Evolutionary conservation across 1,284 basidiomycete genomes (phyloP).

Genomic region (Rugosomyces carneus): DNA sequence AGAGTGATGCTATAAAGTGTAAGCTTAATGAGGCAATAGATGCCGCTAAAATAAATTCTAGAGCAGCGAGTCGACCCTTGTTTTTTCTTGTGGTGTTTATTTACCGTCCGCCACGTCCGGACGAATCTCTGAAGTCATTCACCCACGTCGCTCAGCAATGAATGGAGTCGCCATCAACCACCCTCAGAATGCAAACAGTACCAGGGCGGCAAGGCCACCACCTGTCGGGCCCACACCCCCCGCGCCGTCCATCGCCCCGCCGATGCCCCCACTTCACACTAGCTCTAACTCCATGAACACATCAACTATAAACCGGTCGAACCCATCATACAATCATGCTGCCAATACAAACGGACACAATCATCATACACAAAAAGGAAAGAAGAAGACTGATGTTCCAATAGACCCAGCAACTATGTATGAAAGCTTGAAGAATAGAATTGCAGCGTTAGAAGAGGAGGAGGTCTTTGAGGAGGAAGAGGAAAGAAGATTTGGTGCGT

Average conservation of each 20-base stretch:
- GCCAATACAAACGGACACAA: constrained; percentile 37
- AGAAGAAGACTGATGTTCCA: constrained; percentile 64
- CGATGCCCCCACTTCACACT: constrained; percentile 33
- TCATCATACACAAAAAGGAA: constrained; percentile 39
- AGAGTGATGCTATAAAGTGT: not conserved
- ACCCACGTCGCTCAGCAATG: constrained; percentile 25
- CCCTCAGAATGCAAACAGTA: constrained; percentile 23
- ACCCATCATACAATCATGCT: constrained; percentile 24
- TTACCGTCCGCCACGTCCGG: constrained; percentile 12
- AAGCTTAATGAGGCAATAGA: not conserved
- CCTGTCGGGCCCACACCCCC: constrained; percentile 57
- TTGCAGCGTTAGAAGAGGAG: constrained; percentile 79
- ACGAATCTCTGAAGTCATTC: constrained; percentile 13
- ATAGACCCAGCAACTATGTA: constrained; percentile 80
- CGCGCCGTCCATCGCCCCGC: constrained; percentile 44
- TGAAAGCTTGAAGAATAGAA: constrained; percentile 77
- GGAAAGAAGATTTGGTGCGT: constrained; percentile 65
- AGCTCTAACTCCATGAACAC: constrained; percentile 17
- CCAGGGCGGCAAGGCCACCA: constrained; percentile 32
- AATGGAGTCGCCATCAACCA: constrained; percentile 32
- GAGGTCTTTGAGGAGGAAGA: constrained; percentile 80
- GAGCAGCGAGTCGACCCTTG: constrained; percentile 4
- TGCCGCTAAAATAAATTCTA: not conserved
- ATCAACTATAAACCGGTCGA: constrained; percentile 22
- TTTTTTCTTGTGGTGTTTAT: constrained; percentile 11